Evolutionary conservation across 306 rosid species (phyloP).

Genomic region (Malus fusca): DNA sequence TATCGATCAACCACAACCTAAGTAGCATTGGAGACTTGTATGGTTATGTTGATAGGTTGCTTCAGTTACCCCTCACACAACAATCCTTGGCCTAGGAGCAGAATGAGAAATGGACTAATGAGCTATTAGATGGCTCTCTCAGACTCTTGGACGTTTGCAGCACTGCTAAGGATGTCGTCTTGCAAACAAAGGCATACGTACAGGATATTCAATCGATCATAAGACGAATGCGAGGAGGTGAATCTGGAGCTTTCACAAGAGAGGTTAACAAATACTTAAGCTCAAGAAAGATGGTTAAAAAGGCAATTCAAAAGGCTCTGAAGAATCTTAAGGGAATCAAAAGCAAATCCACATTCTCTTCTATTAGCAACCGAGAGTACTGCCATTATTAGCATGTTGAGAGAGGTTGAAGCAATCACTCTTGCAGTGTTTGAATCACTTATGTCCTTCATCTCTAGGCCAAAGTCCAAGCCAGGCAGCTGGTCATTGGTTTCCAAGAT

Average conservation of each 20-base stretch:
- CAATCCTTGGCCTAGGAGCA: constrained; percentile 4
- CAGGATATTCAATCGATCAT: constrained; percentile 18
- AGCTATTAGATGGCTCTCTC: constrained; percentile 27
- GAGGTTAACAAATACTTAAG: constrained; percentile 18
- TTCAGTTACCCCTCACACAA: constrained; percentile 16
- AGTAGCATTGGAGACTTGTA: constrained; percentile 13
- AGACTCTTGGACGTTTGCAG: constrained; percentile 22
- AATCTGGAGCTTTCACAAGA: constrained; percentile 1
- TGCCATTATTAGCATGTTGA: background rate
- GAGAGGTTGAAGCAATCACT: background rate
- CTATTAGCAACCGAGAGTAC: background rate
- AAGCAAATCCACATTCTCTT: background rate
- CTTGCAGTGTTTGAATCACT: constrained; percentile 20
- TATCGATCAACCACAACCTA: constrained; percentile 13
- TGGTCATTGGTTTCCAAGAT: constrained; percentile 19
- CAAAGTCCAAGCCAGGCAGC: constrained; percentile 12
- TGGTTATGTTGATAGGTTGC: constrained; percentile 25
- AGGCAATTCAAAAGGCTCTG: constrained; percentile 6
- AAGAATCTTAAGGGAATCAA: background rate
- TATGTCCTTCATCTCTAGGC: constrained; percentile 11
- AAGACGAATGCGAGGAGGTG: constrained; percentile 1
- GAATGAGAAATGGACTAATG: constrained; percentile 1
- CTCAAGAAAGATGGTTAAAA: constrained; percentile 22
- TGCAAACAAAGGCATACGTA: constrained; percentile 14
- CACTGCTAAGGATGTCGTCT: constrained; percentile 21